These are phyloP conservation scores for Didymella segeticola DNA, from an alignment of 2,329 filamentous ascomycete species.

Conservation along the genomic window DNA sequence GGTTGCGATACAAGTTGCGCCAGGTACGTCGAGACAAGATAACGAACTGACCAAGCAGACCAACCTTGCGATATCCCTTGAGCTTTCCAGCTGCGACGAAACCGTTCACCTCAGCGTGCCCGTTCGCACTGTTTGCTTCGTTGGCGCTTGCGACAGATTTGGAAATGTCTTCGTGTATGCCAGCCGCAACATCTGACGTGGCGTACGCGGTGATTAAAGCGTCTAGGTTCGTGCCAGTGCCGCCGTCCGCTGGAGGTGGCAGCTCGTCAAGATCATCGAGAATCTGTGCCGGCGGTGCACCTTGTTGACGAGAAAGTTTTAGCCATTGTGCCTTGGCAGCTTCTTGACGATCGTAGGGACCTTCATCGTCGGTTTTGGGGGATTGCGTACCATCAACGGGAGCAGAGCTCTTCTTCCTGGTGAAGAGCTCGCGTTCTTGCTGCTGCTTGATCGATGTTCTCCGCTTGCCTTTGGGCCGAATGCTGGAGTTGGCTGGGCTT, in stretches of 20 bases:
- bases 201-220: constrained; percentile 77
- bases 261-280: constrained; percentile 73
- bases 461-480: constrained; percentile 72
- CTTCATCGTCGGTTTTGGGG: constrained; percentile 69
- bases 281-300: constrained; percentile 64
- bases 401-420: constrained; percentile 72
- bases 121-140: constrained; percentile 70
- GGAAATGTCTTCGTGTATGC: constrained; percentile 79
- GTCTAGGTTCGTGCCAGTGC: constrained; percentile 78
- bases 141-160: constrained; percentile 70
- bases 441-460: constrained; percentile 82
- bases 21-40: constrained; percentile 92
- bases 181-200: constrained; percentile 76
- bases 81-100: constrained; percentile 67
- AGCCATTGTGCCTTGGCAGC: constrained; percentile 64
- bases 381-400: constrained; percentile 60
- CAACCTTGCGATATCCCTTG: constrained; percentile 81
- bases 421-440: constrained; percentile 90
- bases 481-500: constrained; percentile 65
- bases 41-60: constrained; percentile 80
- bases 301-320: constrained; percentile 62
- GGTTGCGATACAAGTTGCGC: constrained; percentile 97
- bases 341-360: constrained; percentile 58
- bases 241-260: constrained; percentile 63
- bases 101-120: constrained; percentile 61